A percentile compares a stretch with the other conserved stretches of the same genome.
Conservation (phyloP, 495 filamentous ascomycete genomes). For the Aspergillus incahuasiensis region DNA sequence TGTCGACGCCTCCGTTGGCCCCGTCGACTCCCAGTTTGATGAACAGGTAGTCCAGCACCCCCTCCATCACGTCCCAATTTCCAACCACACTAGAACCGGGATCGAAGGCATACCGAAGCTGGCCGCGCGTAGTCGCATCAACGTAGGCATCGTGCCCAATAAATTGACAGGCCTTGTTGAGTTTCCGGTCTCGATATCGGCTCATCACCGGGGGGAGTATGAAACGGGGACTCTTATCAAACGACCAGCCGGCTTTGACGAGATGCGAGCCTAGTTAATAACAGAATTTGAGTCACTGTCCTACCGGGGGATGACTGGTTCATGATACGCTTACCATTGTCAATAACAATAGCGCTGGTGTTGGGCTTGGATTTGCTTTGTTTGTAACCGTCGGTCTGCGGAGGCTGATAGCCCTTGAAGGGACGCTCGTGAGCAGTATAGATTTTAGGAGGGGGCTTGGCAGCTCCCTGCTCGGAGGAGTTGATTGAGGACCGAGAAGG, state of each 20-base stretch:
- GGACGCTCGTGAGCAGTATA: constrained; percentile 65
- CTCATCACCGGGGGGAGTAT: constrained; percentile 84
- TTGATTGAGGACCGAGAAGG: constrained; percentile 30
- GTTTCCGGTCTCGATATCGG: constrained; percentile 87
- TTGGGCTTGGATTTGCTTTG: constrained; percentile 52
- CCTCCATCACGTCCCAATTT: constrained; percentile 97
- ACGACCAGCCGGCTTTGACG: constrained; percentile 92
- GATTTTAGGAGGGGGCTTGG: constrained; percentile 47
- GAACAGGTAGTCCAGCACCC: constrained; percentile 86
- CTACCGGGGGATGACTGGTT: background rate
- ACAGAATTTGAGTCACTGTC: constrained; percentile 4
- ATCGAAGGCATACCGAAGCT: constrained; percentile 88
- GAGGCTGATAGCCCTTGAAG: constrained; percentile 67
- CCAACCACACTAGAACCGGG: constrained; percentile 82
- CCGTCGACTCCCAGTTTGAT: constrained; percentile 86
- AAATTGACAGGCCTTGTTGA: constrained; percentile 83
- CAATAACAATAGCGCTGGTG: constrained; percentile 84
- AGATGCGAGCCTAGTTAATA: constrained; percentile 67
- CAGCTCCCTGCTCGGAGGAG: constrained; percentile 29
- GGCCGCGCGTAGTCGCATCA: constrained; percentile 86
- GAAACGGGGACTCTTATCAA: constrained; percentile 73
- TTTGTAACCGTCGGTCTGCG: constrained; percentile 62
- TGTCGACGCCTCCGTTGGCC: constrained; percentile 63
- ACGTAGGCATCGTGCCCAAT: constrained; percentile 87
- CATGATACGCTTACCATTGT: constrained; percentile 72